These are phyloP conservation scores for Penicillium sp. DNA, from an alignment of 2,329 filamentous ascomycete species.

Conservation along the genomic window DNA sequence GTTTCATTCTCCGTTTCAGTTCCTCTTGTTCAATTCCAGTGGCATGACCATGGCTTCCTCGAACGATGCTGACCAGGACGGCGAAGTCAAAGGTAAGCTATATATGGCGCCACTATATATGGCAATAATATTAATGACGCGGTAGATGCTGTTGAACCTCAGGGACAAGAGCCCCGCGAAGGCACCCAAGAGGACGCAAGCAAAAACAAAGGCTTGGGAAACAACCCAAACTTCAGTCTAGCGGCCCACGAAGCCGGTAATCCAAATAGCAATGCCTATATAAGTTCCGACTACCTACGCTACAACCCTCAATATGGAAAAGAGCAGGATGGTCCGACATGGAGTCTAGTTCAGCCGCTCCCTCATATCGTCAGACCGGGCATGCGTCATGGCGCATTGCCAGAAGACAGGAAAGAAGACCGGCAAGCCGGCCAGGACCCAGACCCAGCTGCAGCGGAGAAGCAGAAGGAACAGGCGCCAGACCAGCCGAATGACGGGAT, in stretches of 20 bases:
- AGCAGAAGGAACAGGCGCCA: slow-evolving; percentile 1
- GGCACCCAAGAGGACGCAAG: background rate
- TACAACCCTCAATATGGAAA: background rate
- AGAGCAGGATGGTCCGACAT: slow-evolving; percentile 42
- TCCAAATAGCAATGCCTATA: background rate
- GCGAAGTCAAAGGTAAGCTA: background rate
- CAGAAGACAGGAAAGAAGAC: slow-evolving; percentile 14
- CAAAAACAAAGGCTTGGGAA: background rate
- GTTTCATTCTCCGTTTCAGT: background rate
- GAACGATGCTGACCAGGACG: background rate
- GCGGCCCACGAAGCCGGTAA: background rate
- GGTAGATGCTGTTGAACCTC: background rate
- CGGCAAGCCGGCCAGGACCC: background rate
- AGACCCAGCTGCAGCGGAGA: background rate
- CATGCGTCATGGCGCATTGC: slow-evolving; percentile 33
- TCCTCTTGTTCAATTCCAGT: background rate
- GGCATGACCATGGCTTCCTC: background rate
- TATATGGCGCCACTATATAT: background rate
- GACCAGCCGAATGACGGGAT: slow-evolving; percentile 10
- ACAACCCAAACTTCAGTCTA: background rate
- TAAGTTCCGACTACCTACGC: background rate
- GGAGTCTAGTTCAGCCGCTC: slow-evolving; percentile 49
- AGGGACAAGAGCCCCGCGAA: background rate
- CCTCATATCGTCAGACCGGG: slow-evolving; percentile 49
- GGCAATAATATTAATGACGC: background rate